These are phyloP conservation scores for Fusarium equiseti DNA, from an alignment of 2,329 filamentous ascomycete species.

Conservation along the genomic window DNA sequence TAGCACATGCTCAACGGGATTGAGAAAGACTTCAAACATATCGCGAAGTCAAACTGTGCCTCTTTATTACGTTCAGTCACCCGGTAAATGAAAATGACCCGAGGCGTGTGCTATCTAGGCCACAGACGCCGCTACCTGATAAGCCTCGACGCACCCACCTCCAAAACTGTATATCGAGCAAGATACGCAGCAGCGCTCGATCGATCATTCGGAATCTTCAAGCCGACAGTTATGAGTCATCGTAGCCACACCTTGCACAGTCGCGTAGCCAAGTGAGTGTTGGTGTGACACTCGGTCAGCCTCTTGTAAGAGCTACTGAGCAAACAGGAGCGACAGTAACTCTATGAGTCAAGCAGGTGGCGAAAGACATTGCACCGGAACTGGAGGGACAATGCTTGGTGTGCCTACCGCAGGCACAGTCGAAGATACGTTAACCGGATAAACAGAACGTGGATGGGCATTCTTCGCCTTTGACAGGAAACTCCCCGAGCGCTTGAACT, in stretches of 20 bases:
- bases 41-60: fast-evolving
- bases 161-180: neutral
- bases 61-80: neutral
- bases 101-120: too few species aligned
- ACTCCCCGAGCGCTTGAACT: neutral
- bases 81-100: too few species aligned
- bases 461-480: neutral
- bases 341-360: neutral
- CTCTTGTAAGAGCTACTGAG: neutral
- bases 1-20: neutral
- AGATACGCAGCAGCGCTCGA: neutral
- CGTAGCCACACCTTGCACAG: neutral
- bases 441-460: neutral
- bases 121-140: neutral
- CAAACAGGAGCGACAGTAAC: neutral
- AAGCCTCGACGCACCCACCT: neutral
- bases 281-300: neutral
- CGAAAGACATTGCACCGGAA: neutral
- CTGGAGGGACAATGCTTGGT: neutral
- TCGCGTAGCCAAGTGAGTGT: too few species aligned
- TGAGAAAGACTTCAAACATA: neutral
- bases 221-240: neutral
- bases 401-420: neutral
- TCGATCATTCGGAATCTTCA: neutral
- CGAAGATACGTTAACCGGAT: too few species aligned